Percentiles rank a stretch among this genome's conserved stretches.
phyloP scores from a whole-genome alignment of 1,284 basidiomycete species.

The Psilocybe mexicana region DNA sequence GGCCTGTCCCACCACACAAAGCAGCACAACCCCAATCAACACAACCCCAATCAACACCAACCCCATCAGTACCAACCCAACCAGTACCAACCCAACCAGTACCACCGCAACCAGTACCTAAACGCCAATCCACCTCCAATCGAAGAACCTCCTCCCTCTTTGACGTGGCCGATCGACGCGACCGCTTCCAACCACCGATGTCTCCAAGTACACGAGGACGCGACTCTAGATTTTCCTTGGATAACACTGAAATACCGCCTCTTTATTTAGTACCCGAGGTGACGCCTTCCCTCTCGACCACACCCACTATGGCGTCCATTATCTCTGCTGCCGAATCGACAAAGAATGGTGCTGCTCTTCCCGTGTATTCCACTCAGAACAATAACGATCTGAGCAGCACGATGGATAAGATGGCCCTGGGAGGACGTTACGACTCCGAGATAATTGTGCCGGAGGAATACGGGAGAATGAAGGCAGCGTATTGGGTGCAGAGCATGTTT shows the following conservation, averaged over 20 bases:
- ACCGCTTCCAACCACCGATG: conserved; percentile 35
- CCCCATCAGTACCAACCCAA: not conserved
- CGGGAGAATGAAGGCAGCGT: conserved; percentile 64
- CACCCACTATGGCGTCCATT: conserved; percentile 54
- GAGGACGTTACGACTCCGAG: conserved; percentile 44
- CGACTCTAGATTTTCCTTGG: conserved; percentile 31
- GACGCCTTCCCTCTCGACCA: conserved; percentile 45
- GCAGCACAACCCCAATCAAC: not conserved
- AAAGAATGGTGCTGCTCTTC: too few species aligned
- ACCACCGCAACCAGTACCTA: conserved; percentile 16
- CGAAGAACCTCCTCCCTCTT: conserved; percentile 37
- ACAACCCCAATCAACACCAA: too few species aligned
- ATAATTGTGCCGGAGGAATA: conserved; percentile 47
- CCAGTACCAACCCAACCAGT: not conserved
- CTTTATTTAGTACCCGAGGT: conserved; percentile 45
- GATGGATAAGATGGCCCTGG: conserved; percentile 64
- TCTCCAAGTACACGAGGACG: conserved; percentile 36
- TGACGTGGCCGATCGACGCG: conserved; percentile 30
- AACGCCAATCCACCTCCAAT: conserved; percentile 31
- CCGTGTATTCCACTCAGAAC: too few species aligned
- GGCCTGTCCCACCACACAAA: conserved; percentile 8
- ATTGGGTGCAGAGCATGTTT: conserved; percentile 66
- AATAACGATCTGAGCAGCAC: conserved; percentile 57
- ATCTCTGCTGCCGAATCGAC: conserved; percentile 31
- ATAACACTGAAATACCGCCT: conserved; percentile 39